Evolutionary conservation across 2,329 filamentous ascomycete genomes (phyloP).

Genomic region (Macrophomina phaseolina): DNA sequence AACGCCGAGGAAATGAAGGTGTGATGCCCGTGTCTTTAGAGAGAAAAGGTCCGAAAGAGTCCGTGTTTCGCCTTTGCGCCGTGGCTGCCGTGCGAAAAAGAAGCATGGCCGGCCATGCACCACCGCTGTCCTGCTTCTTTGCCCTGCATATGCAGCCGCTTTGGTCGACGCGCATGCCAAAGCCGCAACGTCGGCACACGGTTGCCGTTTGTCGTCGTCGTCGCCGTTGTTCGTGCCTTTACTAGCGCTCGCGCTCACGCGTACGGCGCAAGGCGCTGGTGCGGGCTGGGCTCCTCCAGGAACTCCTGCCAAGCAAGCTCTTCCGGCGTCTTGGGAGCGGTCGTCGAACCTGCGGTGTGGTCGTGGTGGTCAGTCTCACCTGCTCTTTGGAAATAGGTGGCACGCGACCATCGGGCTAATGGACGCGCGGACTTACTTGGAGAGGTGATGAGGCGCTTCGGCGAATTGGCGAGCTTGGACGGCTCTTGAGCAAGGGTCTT

Average conservation of each 20-base stretch:
- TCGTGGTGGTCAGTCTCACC: neutral
- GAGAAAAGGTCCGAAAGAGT: neutral
- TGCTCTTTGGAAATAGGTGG: neutral
- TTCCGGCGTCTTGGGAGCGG: neutral
- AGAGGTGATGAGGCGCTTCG: neutral
- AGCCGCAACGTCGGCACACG: neutral
- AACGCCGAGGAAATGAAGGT: neutral
- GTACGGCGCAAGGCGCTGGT: constrained; percentile 26
- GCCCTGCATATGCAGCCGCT: neutral
- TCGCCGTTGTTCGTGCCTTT: neutral
- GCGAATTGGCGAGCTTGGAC: neutral
- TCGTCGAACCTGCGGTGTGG: neutral
- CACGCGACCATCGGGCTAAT: neutral
- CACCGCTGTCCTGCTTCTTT: neutral
- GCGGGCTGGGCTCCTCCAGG: constrained; percentile 20
- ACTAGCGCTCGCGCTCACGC: constrained; percentile 12
- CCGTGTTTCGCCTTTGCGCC: too few relatives aligned
- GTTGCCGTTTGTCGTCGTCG: neutral
- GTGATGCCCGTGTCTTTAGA: neutral
- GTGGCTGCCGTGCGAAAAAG: too few relatives aligned
- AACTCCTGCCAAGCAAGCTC: constrained; percentile 8
- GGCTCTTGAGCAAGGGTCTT: neutral
- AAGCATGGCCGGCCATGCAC: neutral
- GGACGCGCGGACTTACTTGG: neutral
- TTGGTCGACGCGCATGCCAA: neutral